Base-by-base conservation (phyloP, 208 protist species). In the Leishmania martiniquensis region DNA sequence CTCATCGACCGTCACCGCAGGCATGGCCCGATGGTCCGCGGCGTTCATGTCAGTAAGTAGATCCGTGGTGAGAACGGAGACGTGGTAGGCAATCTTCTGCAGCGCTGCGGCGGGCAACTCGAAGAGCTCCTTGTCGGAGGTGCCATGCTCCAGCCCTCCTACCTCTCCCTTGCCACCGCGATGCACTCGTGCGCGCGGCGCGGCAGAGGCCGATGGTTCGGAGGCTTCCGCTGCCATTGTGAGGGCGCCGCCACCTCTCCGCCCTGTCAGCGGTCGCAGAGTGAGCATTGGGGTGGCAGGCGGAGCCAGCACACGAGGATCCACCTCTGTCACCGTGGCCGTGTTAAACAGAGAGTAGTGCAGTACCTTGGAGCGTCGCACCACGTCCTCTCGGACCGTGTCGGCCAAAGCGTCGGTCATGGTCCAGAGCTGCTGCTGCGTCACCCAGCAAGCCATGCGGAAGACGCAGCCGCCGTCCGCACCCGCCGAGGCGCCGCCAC, bases 371-470 rank as follows among this genome's bases (percentile, higher is more conserved):
- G 87, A 76, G 12, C 82, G 77, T 29, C 74, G 49, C 69, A 87
- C 78, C 49, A 94, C 78, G 59, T 93, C 82, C n/a, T 85, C 83
- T 4, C 93, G 88, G 71, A 97, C 68, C 7, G 86, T 88, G 32
- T 90, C 78, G 1, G 55, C 34, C 47, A 97, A 62, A 25, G 91
- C 91, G 55, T 91, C 89, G 29, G 87, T 78, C 10, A 96, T 80
- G 15, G 84, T 87, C 68, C 80, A 89, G 54, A 96, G 77, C 59
- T 89, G 85, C 32, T 82, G 78, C 29, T 77, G 72, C 7, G 89
- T 95, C 15, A 96, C 91, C 89, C 90, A 94, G 75, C 79, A 90
- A 37, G 88, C 85, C 74, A 90, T 80, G 20, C 80, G 80, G 65
- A 87, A 89, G 0, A 88, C 42, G 47, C 76, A 83, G 63, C 81